phyloP scores from a whole-genome alignment of 306 rosid genomes.

The Malus asiatica region DNA sequence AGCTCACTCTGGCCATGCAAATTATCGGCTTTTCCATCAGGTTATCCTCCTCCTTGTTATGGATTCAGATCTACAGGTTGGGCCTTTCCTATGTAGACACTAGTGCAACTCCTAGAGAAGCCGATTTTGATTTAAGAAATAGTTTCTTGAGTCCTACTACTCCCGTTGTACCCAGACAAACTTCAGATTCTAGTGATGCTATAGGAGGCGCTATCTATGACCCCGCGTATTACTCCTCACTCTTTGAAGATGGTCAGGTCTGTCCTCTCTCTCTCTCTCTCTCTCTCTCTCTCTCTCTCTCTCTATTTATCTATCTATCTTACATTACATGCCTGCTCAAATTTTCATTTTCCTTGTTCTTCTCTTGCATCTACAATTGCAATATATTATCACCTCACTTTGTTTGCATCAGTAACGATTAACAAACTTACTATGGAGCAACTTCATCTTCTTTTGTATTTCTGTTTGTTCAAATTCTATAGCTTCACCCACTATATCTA shows the following conservation, averaged over 20 bases:
- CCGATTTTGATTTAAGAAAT: slow-evolving; percentile 65
- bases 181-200: slow-evolving; percentile 71
- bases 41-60: slow-evolving; percentile 65
- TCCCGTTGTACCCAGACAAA: slow-evolving; percentile 53
- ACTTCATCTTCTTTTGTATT: neutral
- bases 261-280: neutral
- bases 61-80: slow-evolving; percentile 96
- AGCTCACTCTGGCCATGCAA: slow-evolving; percentile 79
- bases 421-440: neutral
- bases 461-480: neutral
- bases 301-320: neutral
- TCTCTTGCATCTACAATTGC: neutral
- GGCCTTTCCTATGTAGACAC: slow-evolving; percentile 64
- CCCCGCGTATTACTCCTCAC: slow-evolving; percentile 71
- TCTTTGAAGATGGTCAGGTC: slow-evolving; percentile 66
- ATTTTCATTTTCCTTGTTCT: slow-evolving; percentile 12
- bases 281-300: neutral
- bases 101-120: slow-evolving; percentile 36
- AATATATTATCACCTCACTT: slow-evolving; percentile 7
- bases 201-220: slow-evolving; percentile 90
- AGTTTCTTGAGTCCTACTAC: slow-evolving; percentile 79
- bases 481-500: neutral
- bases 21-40: slow-evolving; percentile 62
- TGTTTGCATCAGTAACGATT: neutral
- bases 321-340: slow-evolving; percentile 1